Percentiles rank a stretch among this genome's conserved stretches.
Conservation (phyloP, 305 asterid genomes). For the Fraxinus velutina region DNA sequence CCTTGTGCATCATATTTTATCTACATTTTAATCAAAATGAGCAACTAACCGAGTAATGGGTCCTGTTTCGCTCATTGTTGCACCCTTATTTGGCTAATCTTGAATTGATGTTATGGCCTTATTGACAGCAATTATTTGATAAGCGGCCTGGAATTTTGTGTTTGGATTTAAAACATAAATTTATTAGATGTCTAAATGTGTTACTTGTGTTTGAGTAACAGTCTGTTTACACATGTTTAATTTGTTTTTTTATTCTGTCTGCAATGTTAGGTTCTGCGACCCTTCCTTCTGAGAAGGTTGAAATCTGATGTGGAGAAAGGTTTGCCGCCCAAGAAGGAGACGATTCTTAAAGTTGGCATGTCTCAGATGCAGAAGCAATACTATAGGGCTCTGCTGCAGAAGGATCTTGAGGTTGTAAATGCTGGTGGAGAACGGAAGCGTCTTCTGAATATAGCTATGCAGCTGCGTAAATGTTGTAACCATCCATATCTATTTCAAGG, state of each 20-base stretch:
- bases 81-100: background rate
- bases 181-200: background rate
- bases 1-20: background rate
- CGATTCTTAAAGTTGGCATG: conserved; percentile 98
- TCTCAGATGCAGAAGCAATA: conserved; percentile 98
- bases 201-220: background rate
- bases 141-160: background rate
- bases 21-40: background rate
- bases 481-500: conserved; percentile 99
- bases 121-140: background rate
- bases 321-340: conserved; percentile 97
- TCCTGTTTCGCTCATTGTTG: background rate
- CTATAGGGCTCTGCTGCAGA: conserved; percentile 87
- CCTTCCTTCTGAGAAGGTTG: conserved; percentile 91
- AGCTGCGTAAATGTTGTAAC: conserved; percentile 93
- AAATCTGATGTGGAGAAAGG: conserved; percentile 99
- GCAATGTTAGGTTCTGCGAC: conserved; percentile 73
- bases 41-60: background rate
- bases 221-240: background rate
- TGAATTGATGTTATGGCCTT: background rate
- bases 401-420: conserved; percentile 98
- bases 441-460: conserved; percentile 97
- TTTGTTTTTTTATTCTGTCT: conserved; percentile 9
- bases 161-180: conserved; percentile 3
- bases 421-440: conserved; percentile 99